Evolutionary conservation across 768 basidiomycete genomes (phyloP).

Genomic region (Lactarius tabidus): DNA sequence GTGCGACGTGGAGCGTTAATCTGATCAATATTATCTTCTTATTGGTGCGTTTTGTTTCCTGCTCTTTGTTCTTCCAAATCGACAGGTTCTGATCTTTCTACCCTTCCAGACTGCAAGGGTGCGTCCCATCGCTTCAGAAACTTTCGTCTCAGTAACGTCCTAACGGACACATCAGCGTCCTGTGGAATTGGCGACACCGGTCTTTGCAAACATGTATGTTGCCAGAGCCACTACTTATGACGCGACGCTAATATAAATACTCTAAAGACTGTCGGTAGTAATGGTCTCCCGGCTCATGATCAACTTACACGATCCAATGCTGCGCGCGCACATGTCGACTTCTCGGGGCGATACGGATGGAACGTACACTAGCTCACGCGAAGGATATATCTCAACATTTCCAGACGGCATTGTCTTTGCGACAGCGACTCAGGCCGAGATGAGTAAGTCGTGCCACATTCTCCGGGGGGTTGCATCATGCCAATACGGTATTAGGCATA

Average conservation of each 20-base stretch:
- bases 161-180: neutral
- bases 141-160: neutral
- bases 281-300: conserved; percentile 24
- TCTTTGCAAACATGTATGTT: conserved; percentile 20
- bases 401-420: neutral
- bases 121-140: neutral
- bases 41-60: conserved; percentile 3
- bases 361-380: neutral
- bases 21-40: conserved; percentile 16
- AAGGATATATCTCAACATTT: conserved; percentile 8
- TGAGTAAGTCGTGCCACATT: neutral
- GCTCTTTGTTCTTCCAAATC: neutral
- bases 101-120: neutral
- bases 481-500: neutral
- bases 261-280: conserved; percentile 15
- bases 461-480: neutral
- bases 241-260: neutral
- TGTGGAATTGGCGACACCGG: neutral
- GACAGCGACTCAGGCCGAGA: neutral
- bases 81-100: neutral
- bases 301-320: neutral
- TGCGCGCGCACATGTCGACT: neutral
- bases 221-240: neutral
- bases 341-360: neutral
- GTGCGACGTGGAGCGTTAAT: conserved; percentile 17